Conservation (phyloP, 2,329 filamentous ascomycete species). For the Nannizzia gypsea region DNA sequence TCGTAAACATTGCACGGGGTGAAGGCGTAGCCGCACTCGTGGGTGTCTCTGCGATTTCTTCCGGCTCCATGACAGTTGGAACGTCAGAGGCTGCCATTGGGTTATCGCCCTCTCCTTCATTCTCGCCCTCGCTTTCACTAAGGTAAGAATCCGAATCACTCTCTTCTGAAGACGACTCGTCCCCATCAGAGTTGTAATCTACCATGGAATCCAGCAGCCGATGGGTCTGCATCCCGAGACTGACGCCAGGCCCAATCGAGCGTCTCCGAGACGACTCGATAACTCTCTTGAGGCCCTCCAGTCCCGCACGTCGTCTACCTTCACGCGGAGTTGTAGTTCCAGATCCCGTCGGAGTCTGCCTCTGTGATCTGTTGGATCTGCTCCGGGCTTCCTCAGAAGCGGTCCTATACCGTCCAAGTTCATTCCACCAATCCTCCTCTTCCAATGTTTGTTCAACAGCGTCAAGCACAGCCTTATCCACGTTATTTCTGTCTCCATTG, state of each 20-base stretch:
- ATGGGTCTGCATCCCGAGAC: slow-evolving; percentile 64
- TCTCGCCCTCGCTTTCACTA: slow-evolving; percentile 19
- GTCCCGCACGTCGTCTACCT: slow-evolving; percentile 33
- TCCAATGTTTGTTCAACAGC: slow-evolving; percentile 55
- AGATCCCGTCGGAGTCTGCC: slow-evolving; percentile 17
- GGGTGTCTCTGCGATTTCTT: neutral
- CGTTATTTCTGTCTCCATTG: slow-evolving; percentile 48
- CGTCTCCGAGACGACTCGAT: slow-evolving; percentile 46
- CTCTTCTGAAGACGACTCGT: slow-evolving; percentile 29
- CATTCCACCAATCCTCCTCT: slow-evolving; percentile 72
- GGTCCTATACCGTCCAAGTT: slow-evolving; percentile 46
- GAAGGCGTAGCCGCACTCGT: neutral
- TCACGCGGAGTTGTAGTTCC: slow-evolving; percentile 42
- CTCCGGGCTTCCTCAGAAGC: slow-evolving; percentile 11
- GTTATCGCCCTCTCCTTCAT: neutral
- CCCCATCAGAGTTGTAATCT: slow-evolving; percentile 32
- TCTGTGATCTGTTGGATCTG: slow-evolving; percentile 12
- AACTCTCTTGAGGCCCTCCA: slow-evolving; percentile 50
- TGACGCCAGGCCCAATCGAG: slow-evolving; percentile 48
- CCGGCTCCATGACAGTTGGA: slow-evolving; percentile 2
- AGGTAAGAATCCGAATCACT: slow-evolving; percentile 33
- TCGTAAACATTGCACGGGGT: slow-evolving; percentile 9
- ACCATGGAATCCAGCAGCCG: slow-evolving; percentile 54
- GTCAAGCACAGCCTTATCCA: slow-evolving; percentile 45
- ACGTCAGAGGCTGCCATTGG: slow-evolving; percentile 5